Evolutionary conservation across 257 asterid genomes (phyloP).

Genomic region (Solanum dulcamara): DNA sequence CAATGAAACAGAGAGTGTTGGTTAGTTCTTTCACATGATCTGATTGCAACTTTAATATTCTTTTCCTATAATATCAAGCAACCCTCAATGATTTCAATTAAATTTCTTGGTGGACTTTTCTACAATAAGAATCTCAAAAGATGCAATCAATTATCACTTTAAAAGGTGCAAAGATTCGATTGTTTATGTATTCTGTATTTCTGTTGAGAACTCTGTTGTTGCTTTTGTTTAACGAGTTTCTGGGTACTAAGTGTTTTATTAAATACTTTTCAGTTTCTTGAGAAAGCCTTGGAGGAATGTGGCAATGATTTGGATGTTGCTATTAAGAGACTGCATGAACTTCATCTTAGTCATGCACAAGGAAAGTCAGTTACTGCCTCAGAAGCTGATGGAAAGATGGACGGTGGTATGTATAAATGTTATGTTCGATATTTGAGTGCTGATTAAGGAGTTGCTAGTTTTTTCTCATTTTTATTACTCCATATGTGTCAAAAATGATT

Average conservation of each 20-base stretch:
- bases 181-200: background rate
- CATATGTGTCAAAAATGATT: background rate
- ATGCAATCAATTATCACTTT: background rate
- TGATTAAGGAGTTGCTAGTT: background rate
- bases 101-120: background rate
- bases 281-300: conserved; percentile 45
- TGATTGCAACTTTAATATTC: background rate
- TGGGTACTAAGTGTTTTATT: conserved; percentile 1
- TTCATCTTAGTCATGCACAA: conserved; percentile 21
- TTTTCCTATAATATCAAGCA: background rate
- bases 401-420: conserved; percentile 20
- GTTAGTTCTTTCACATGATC: background rate
- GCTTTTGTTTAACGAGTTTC: background rate
- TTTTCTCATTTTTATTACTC: background rate
- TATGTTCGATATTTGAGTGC: background rate
- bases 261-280: conserved; percentile 39
- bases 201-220: background rate
- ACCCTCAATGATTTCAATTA: background rate
- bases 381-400: conserved; percentile 22
- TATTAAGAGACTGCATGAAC: conserved; percentile 34
- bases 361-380: conserved; percentile 19
- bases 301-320: conserved; percentile 48
- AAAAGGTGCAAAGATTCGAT: background rate
- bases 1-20: background rate
- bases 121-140: background rate